phyloP scores from a whole-genome alignment of 1,284 basidiomycete genomes.

The Rhodotorula sp. region DNA sequence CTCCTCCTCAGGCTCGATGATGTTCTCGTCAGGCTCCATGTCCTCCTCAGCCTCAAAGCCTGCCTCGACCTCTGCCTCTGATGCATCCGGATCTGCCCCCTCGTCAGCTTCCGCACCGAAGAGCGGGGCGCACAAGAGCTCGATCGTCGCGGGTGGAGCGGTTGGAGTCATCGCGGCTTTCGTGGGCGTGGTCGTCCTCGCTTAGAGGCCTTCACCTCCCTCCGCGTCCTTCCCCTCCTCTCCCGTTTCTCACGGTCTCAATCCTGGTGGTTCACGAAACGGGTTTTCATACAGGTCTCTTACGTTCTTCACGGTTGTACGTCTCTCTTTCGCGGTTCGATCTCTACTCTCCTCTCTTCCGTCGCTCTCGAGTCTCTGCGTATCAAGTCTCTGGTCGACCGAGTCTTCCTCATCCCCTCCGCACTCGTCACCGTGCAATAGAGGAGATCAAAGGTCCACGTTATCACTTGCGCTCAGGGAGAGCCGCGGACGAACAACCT shows the following conservation, averaged over 20 bases:
- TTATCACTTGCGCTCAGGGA: too few species aligned
- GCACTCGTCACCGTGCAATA: too few species aligned
- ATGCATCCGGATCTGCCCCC: slow-evolving; percentile 3
- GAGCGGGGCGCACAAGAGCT: not conserved
- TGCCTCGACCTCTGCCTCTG: not conserved
- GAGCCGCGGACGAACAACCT: too few species aligned
- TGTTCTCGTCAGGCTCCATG: not conserved
- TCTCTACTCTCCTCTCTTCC: too few species aligned
- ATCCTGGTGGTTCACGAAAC: too few species aligned
- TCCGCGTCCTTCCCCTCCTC: not conserved
- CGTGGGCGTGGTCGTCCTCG: slow-evolving; percentile 8
- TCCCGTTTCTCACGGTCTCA: not conserved
- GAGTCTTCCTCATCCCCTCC: too few species aligned
- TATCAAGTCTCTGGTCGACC: too few species aligned
- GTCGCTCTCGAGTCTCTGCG: too few species aligned
- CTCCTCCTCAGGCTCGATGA: not conserved
- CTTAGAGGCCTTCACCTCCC: not conserved
- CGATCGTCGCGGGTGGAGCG: not conserved
- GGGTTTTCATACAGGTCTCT: too few species aligned
- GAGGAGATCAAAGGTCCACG: too few species aligned
- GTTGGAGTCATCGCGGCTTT: slow-evolving; percentile 4
- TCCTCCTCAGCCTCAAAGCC: not conserved
- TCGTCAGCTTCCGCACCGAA: not conserved
- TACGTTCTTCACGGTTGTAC: not conserved
- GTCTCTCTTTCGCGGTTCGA: too few species aligned